A percentile compares a stretch with the other conserved stretches of the same genome.
phyloP scores from a whole-genome alignment of 2,329 filamentous ascomycete genomes.

The Fusarium nelsonii region DNA sequence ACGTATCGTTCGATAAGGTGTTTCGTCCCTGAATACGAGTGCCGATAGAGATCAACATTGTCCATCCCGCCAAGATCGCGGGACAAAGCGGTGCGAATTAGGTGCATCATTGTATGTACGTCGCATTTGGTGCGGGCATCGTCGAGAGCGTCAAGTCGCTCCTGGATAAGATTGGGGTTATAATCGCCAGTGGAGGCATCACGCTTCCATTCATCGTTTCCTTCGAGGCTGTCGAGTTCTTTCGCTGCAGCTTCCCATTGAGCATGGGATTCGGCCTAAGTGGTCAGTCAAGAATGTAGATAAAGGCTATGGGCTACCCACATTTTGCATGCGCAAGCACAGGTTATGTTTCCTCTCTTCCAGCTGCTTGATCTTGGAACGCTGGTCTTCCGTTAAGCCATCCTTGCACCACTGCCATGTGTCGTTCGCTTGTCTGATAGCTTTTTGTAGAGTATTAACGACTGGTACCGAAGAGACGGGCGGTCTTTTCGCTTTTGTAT shows the following conservation, averaged over 20 bases:
- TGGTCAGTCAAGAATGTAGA: constrained; percentile 12
- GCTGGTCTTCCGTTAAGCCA: constrained; percentile 64
- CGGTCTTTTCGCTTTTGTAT: constrained; percentile 44
- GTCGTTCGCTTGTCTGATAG: constrained; percentile 57
- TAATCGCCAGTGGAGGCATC: constrained; percentile 74
- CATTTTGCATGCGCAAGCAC: constrained; percentile 73
- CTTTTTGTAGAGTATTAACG: constrained; percentile 48
- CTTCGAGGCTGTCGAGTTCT: constrained; percentile 83
- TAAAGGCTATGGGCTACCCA: constrained; percentile 53
- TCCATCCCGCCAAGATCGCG: constrained; percentile 89
- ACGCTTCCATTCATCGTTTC: constrained; percentile 84
- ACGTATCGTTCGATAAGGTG: constrained; percentile 88
- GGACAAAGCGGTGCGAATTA: constrained; percentile 83
- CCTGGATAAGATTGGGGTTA: constrained; percentile 75
- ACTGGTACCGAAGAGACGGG: constrained; percentile 35
- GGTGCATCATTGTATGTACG: constrained; percentile 80
- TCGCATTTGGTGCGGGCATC: constrained; percentile 79
- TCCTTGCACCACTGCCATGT: constrained; percentile 63
- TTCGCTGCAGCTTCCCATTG: constrained; percentile 82
- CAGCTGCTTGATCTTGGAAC: constrained; percentile 59
- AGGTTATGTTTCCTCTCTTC: constrained; percentile 74
- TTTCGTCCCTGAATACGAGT: constrained; percentile 89
- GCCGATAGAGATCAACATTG: constrained; percentile 82
- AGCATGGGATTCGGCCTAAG: constrained; percentile 73
- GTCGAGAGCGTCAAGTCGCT: constrained; percentile 79